phyloP scores from a whole-genome alignment of 306 rosid species.

The Corylus americana region DNA sequence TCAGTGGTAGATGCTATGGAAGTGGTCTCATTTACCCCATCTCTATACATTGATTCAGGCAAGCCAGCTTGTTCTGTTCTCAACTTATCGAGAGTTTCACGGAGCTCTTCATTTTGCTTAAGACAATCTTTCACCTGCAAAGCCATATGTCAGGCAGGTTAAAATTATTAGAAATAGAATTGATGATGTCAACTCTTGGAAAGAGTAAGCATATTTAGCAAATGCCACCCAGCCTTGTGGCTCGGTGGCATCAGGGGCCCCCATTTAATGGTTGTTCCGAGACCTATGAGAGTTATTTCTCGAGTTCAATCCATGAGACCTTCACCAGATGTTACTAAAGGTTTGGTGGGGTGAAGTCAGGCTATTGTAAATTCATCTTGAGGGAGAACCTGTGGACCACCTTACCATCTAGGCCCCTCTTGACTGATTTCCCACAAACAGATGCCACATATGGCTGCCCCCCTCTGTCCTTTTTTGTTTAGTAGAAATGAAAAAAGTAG shows the following conservation, averaged over 20 bases:
- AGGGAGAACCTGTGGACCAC: too few species aligned
- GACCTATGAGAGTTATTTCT: too few species aligned
- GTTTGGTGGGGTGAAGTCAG: too few species aligned
- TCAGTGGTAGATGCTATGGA: conserved; percentile 54
- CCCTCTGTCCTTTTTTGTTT: not conserved
- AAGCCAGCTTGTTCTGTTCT: conserved; percentile 66
- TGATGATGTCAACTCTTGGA: not conserved
- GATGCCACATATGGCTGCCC: too few species aligned
- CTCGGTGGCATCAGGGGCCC: too few species aligned
- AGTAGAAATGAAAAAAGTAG: not conserved
- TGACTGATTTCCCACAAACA: too few species aligned
- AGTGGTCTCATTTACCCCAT: conserved; percentile 34
- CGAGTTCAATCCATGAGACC: too few species aligned
- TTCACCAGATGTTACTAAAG: too few species aligned
- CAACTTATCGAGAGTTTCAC: conserved; percentile 60
- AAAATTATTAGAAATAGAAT: not conserved
- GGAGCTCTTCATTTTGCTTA: conserved; percentile 88
- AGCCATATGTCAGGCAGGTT: conserved; percentile 23
- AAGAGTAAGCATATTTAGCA: not conserved
- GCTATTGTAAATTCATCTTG: too few species aligned
- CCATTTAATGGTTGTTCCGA: too few species aligned
- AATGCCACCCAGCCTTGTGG: too few species aligned
- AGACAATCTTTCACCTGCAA: conserved; percentile 87
- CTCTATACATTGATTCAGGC: conserved; percentile 40
- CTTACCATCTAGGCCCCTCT: too few species aligned